phyloP scores from a whole-genome alignment of 306 rosid genomes.

The Trifolium subterraneum region DNA sequence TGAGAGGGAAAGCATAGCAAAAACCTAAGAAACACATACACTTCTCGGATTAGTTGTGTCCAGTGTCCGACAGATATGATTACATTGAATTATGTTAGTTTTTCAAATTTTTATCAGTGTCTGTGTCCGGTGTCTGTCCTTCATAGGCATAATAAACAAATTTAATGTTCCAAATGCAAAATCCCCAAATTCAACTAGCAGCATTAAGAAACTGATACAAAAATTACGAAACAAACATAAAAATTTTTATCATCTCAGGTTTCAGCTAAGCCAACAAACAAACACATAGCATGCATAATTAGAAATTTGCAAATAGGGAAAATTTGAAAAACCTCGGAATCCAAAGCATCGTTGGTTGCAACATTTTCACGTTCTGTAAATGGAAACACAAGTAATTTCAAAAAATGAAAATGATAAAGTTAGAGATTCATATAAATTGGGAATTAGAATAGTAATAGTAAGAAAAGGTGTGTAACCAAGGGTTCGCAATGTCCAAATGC shows the following conservation, averaged over 20 bases:
- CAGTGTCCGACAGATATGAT: too few relatives aligned
- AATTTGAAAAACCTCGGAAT: conserved; percentile 57
- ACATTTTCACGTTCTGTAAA: conserved; percentile 70
- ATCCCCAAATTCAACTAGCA: neutral
- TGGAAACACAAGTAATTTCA: neutral
- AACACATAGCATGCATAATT: neutral
- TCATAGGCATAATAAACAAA: neutral
- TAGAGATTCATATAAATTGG: neutral
- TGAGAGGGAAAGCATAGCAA: neutral
- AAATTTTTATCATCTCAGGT: neutral
- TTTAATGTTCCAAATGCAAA: neutral
- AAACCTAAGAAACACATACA: too few relatives aligned
- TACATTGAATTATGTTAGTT: too few relatives aligned
- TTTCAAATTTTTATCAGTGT: too few relatives aligned
- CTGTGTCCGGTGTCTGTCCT: too few relatives aligned
- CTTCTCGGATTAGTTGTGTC: too few relatives aligned
- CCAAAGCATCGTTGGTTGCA: conserved; percentile 54
- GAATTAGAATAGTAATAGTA: neutral
- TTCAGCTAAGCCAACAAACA: neutral
- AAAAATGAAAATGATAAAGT: neutral
- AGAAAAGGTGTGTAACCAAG: conserved; percentile 51
- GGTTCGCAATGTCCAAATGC: conserved; percentile 68
- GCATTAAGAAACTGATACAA: conserved; percentile 18
- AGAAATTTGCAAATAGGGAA: neutral
- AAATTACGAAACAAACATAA: conserved; percentile 5